phyloP scores from a whole-genome alignment of 257 asterid species.

The Nemophila menziesii region DNA sequence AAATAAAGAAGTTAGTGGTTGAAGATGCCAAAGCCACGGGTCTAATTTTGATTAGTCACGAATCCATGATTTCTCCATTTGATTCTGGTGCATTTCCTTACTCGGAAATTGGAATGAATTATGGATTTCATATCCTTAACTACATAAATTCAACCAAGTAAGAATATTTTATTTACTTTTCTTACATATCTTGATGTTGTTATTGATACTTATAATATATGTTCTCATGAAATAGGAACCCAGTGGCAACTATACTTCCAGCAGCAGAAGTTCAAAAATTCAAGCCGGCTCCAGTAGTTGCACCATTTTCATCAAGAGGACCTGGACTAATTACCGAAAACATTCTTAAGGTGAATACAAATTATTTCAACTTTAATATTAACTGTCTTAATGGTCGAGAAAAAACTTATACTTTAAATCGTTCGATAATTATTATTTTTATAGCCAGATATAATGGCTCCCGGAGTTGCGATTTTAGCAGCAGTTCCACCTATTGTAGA shows the following conservation, averaged over 20 bases:
- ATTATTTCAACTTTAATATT: neutral
- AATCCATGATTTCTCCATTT: slow-evolving; percentile 24
- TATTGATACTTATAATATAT: neutral
- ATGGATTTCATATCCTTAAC: slow-evolving; percentile 37
- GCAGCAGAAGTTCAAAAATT: slow-evolving; percentile 21
- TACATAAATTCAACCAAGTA: slow-evolving; percentile 57
- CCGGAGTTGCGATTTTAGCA: slow-evolving; percentile 67
- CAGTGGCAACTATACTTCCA: slow-evolving; percentile 49
- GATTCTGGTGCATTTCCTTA: slow-evolving; percentile 56
- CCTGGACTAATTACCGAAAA: slow-evolving; percentile 47
- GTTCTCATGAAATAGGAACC: slow-evolving; percentile 25
- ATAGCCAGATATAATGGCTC: slow-evolving; percentile 72
- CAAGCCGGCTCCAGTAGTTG: slow-evolving; percentile 62
- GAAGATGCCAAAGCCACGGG: slow-evolving; percentile 58
- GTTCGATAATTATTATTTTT: neutral
- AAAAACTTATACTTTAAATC: neutral
- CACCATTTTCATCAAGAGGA: slow-evolving; percentile 65
- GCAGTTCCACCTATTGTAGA: slow-evolving; percentile 28
- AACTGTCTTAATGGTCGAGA: neutral
- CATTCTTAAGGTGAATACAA: slow-evolving; percentile 47
- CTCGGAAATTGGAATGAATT: slow-evolving; percentile 31
- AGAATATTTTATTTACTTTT: neutral
- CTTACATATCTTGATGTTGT: neutral
- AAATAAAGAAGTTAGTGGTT: slow-evolving; percentile 43
- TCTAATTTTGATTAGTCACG: slow-evolving; percentile 36